These are phyloP conservation scores for Trypanosoma platydactyli DNA, from an alignment of 208 protist species.

Conservation along the genomic window DNA sequence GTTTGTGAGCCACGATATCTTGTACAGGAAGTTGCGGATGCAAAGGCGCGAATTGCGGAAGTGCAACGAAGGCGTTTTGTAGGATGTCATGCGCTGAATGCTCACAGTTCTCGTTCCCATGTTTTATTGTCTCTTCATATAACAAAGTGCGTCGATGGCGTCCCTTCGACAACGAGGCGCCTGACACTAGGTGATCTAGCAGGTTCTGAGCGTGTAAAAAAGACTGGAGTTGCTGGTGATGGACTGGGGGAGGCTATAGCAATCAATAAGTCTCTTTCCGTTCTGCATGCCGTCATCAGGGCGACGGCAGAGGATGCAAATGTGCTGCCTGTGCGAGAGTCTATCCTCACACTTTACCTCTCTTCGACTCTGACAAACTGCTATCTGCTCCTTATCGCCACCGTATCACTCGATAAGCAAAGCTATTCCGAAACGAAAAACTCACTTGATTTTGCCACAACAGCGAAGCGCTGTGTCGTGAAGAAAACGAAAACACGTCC, in stretches of 20 bases:
- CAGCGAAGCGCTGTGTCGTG: conserved; percentile 47
- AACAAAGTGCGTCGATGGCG: conserved; percentile 58
- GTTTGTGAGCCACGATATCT: conserved; percentile 51
- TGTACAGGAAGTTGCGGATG: conserved; percentile 39
- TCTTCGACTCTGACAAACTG: conserved; percentile 57
- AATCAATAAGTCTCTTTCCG: conserved; percentile 92
- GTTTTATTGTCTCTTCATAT: conserved; percentile 64
- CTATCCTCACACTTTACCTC: conserved; percentile 65
- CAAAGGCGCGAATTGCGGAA: conserved; percentile 25
- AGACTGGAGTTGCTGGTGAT: conserved; percentile 74
- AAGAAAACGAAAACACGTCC: conserved; percentile 38
- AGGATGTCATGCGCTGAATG: conserved; percentile 50
- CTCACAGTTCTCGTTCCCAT: conserved; percentile 64
- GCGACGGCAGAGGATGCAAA: conserved; percentile 36
- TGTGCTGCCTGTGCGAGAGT: conserved; percentile 49
- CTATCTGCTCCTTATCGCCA: conserved; percentile 73
- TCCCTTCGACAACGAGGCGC: conserved; percentile 44
- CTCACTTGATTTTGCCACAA: conserved; percentile 72
- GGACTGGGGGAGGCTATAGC: conserved; percentile 82
- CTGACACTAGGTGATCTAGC: conserved; percentile 93
- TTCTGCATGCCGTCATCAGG: conserved; percentile 76
- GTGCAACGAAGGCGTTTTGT: conserved; percentile 50
- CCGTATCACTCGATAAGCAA: conserved; percentile 57
- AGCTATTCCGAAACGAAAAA: conserved; percentile 65
- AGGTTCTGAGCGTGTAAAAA: conserved; percentile 86